Evolutionary conservation across 1,284 basidiomycete genomes (phyloP).

Genomic region (Cryptococcus sp.): DNA sequence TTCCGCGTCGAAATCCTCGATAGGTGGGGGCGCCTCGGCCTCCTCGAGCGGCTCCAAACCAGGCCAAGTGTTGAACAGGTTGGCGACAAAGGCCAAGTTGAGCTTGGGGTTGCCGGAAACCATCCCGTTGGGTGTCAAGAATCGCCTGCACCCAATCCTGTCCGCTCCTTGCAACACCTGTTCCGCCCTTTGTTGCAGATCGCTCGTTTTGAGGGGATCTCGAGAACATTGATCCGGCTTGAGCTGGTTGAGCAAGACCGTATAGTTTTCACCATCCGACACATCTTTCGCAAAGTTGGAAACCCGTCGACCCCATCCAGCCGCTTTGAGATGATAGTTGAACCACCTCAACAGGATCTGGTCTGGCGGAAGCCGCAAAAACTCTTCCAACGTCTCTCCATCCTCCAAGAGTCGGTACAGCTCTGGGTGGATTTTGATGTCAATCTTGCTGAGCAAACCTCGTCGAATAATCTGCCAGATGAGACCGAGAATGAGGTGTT

Average conservation of each 20-base stretch:
- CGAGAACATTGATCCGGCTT: slow-evolving; percentile 90
- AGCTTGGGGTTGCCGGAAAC: slow-evolving; percentile 94
- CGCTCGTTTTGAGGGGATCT: slow-evolving; percentile 79
- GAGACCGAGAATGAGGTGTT: slow-evolving; percentile 95
- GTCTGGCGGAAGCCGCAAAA: slow-evolving; percentile 87
- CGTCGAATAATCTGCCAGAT: slow-evolving; percentile 98
- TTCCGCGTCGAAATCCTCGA: slow-evolving; percentile 98
- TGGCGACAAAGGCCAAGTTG: slow-evolving; percentile 96
- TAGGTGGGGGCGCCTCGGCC: slow-evolving; percentile 62
- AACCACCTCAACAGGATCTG: slow-evolving; percentile 97
- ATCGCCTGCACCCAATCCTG: slow-evolving; percentile 89
- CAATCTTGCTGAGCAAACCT: slow-evolving; percentile 88
- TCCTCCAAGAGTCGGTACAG: slow-evolving; percentile 93
- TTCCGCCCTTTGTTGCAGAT: slow-evolving; percentile 78
- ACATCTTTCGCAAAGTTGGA: slow-evolving; percentile 96
- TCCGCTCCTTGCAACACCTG: slow-evolving; percentile 90
- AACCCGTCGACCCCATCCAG: slow-evolving; percentile 84
- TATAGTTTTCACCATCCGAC: slow-evolving; percentile 94
- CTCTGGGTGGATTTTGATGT: slow-evolving; percentile 97
- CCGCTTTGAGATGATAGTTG: slow-evolving; percentile 96
- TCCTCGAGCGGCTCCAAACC: slow-evolving; percentile 89
- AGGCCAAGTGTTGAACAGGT: slow-evolving; percentile 97
- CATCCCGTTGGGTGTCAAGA: slow-evolving; percentile 85
- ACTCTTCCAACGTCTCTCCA: slow-evolving; percentile 92
- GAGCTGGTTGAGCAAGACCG: slow-evolving; percentile 88